Conservation (phyloP, 345 rosid genomes). For the Kandelia obovata region DNA sequence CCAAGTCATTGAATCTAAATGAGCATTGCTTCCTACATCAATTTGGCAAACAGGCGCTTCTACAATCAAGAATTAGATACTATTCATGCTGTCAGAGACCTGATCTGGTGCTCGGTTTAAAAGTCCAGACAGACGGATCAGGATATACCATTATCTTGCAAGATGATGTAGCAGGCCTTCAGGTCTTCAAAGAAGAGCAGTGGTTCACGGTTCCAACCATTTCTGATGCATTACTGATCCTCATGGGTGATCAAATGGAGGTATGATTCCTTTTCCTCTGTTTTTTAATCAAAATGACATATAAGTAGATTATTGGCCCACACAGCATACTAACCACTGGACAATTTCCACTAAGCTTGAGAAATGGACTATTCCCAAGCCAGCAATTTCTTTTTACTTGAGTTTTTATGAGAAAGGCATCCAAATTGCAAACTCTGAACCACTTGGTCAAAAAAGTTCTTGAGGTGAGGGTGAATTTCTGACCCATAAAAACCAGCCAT, state of each 20-base stretch:
- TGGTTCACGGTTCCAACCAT: constrained; percentile 23
- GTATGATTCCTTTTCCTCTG: background rate
- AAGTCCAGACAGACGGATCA: constrained; percentile 28
- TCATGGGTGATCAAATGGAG: constrained; percentile 29
- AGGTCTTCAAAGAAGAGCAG: constrained; percentile 8
- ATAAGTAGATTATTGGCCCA: background rate
- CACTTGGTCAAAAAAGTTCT: background rate
- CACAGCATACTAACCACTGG: background rate
- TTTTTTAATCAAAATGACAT: background rate
- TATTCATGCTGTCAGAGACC: constrained; percentile 20
- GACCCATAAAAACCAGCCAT: too few species aligned
- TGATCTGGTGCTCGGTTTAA: constrained; percentile 22
- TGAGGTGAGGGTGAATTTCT: background rate
- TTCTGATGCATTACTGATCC: constrained; percentile 20
- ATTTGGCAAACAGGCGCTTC: constrained; percentile 10
- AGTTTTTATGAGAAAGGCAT: too few species aligned
- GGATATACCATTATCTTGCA: constrained; percentile 21
- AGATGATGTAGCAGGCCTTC: constrained; percentile 26
- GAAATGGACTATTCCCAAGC: background rate
- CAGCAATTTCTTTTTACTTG: too few species aligned
- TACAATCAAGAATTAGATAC: constrained; percentile 19
- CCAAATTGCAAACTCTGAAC: too few species aligned
- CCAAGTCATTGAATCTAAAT: constrained; percentile 13
- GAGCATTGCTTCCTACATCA: constrained; percentile 22
- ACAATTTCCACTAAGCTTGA: background rate